These are phyloP conservation scores for Scheffersomyces illinoinensis DNA, from an alignment of 1,139 yeast genomes.

Conservation along the genomic window DNA sequence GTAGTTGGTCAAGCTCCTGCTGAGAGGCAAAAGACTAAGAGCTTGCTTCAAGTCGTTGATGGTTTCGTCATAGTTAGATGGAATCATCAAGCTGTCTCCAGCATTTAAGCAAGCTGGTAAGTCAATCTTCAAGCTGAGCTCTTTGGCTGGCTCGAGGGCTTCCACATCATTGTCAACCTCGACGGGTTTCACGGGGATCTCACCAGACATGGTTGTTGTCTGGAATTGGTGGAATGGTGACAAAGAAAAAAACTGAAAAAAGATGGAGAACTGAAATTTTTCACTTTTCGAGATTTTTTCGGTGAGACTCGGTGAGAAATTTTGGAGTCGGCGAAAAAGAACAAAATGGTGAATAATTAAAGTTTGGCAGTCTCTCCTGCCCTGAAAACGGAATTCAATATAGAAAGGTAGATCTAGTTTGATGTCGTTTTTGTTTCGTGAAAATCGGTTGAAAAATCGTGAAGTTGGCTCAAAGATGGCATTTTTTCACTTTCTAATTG, in stretches of 20 bases:
- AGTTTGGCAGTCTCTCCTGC: background rate
- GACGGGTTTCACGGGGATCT: background rate
- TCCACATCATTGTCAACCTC: background rate
- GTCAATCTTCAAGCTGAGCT: slow-evolving; percentile 28
- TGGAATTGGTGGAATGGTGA: background rate
- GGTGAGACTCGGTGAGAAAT: background rate
- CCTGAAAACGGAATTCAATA: too few species aligned
- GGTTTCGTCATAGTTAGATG: slow-evolving; percentile 41
- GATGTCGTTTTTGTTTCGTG: background rate
- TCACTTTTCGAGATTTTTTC: background rate
- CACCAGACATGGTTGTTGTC: background rate
- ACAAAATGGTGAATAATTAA: background rate
- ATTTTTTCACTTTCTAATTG: too few species aligned
- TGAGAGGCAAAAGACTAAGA: slow-evolving; percentile 52
- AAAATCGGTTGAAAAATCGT: background rate
- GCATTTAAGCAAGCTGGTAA: slow-evolving; percentile 31
- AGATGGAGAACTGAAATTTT: background rate
- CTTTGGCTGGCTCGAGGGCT: slow-evolving; percentile 12
- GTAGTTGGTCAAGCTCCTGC: slow-evolving; percentile 64
- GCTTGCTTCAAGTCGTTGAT: slow-evolving; percentile 62
- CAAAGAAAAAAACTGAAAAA: background rate
- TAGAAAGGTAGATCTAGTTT: too few species aligned
- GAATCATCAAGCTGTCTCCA: slow-evolving; percentile 31
- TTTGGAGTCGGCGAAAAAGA: background rate
- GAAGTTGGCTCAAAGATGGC: background rate